Conservation (phyloP, 805 yeast genomes). For the Metschnikowia cubensis region DNA sequence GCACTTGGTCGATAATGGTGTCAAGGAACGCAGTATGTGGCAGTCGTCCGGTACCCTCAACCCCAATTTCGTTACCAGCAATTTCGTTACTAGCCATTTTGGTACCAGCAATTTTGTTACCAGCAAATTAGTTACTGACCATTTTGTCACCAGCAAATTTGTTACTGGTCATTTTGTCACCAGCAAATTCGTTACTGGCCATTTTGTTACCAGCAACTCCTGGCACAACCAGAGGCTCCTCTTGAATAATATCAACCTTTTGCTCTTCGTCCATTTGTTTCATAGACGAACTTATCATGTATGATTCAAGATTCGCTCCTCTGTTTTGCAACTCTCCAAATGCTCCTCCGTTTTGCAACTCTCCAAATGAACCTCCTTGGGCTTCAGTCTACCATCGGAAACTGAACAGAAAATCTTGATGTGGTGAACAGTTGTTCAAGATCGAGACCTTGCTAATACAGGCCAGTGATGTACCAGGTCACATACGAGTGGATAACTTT, state of each 20-base stretch:
- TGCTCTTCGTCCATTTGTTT: background rate
- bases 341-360: background rate
- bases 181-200: background rate
- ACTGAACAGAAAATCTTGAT: slow-evolving; percentile 7
- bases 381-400: slow-evolving; percentile 5
- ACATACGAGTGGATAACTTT: too few species aligned
- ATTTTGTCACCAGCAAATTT: too few species aligned
- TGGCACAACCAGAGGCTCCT: background rate
- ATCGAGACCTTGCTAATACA: background rate
- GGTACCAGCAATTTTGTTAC: too few species aligned
- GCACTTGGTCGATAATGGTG: slow-evolving; percentile 46
- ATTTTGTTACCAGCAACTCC: background rate
- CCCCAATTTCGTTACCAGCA: too few species aligned
- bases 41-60: slow-evolving; percentile 16
- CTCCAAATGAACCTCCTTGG: slow-evolving; percentile 20
- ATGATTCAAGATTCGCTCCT: background rate
- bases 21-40: slow-evolving; percentile 15
- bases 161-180: too few species aligned
- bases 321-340: background rate
- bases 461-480: too few species aligned
- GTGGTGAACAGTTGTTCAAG: background rate
- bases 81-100: too few species aligned
- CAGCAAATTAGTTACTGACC: too few species aligned
- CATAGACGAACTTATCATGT: background rate
- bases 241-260: background rate